phyloP scores from a whole-genome alignment of 352 stramenopile genomes.

The Pythium monospermum region DNA sequence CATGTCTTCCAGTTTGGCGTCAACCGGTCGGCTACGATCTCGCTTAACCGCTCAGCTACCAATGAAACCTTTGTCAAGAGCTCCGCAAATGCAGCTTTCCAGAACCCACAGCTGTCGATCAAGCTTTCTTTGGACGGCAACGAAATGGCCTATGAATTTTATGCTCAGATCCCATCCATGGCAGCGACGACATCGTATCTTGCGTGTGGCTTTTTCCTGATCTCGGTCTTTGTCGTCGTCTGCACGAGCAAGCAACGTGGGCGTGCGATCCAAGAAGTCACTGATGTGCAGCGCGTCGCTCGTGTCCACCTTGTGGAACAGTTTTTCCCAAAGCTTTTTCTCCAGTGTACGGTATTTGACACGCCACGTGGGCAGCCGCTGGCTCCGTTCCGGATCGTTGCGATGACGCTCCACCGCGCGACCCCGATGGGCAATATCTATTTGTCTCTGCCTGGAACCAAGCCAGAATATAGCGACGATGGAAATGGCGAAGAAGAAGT shows the following conservation, averaged over 20 bases:
- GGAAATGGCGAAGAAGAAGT: background rate
- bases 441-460: no score
- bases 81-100: background rate
- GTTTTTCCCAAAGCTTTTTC: constrained; percentile 24
- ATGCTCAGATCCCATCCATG: constrained; percentile 4
- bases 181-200: background rate
- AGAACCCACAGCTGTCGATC: background rate
- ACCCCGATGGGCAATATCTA: constrained; percentile 12
- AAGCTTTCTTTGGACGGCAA: constrained; percentile 9
- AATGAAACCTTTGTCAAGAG: no score
- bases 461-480: background rate
- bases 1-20: constrained; percentile 22
- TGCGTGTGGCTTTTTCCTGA: constrained; percentile 1
- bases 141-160: constrained; percentile 5
- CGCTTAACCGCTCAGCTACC: background rate
- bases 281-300: constrained; percentile 20
- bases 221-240: constrained; percentile 5
- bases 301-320: constrained; percentile 20
- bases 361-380: constrained; percentile 8
- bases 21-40: background rate
- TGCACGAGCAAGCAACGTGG: constrained; percentile 9
- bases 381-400: constrained; percentile 18
- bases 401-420: constrained; percentile 13
- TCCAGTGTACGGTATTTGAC: constrained; percentile 13
- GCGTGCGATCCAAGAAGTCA: constrained; percentile 12